Conservation (phyloP, 306 rosid genomes). For the Medicago truncatula region DNA sequence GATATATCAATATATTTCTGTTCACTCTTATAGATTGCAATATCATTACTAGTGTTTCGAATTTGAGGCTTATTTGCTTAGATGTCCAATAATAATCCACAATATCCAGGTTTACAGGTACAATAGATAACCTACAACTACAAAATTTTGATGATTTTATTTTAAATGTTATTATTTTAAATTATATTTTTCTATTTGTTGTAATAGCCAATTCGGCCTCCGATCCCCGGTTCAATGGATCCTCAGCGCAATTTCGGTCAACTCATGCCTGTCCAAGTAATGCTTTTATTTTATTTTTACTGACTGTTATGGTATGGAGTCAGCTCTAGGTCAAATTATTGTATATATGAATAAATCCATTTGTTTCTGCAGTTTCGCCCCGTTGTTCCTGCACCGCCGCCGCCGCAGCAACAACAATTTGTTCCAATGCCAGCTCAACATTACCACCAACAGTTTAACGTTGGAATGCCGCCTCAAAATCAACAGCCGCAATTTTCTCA, state of each 20-base stretch:
- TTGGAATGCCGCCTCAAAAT: conserved; percentile 73
- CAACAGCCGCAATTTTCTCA: conserved; percentile 72
- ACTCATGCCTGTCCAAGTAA: conserved; percentile 81
- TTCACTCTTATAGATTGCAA: conserved; percentile 42
- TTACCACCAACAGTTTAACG: conserved; percentile 72
- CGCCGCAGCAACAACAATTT: conserved; percentile 75
- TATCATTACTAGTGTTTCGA: conserved; percentile 37
- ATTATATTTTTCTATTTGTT: conserved; percentile 10
- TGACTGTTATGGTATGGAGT: conserved; percentile 23
- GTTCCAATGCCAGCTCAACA: conserved; percentile 72
- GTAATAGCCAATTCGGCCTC: conserved; percentile 77
- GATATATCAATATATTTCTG: conserved; percentile 15
- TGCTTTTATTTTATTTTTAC: conserved; percentile 18
- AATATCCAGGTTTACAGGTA: conserved; percentile 85
- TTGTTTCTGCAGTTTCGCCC: conserved; percentile 76
- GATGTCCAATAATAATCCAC: conserved; percentile 89
- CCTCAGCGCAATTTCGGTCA: conserved; percentile 69
- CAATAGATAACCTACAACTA: background rate
- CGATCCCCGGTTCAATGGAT: conserved; percentile 70
- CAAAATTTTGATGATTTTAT: background rate
- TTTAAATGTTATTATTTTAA: background rate
- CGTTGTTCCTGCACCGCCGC: conserved; percentile 65
- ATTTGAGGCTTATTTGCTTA: conserved; percentile 40
- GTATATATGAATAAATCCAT: conserved; percentile 3
- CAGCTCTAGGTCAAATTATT: conserved; percentile 13